Percentiles rank a stretch among this genome's conserved stretches.
These are phyloP conservation scores for Porphyrellus cyaneotinctus DNA, from an alignment of 768 basidiomycete genomes.

Conservation along the genomic window DNA sequence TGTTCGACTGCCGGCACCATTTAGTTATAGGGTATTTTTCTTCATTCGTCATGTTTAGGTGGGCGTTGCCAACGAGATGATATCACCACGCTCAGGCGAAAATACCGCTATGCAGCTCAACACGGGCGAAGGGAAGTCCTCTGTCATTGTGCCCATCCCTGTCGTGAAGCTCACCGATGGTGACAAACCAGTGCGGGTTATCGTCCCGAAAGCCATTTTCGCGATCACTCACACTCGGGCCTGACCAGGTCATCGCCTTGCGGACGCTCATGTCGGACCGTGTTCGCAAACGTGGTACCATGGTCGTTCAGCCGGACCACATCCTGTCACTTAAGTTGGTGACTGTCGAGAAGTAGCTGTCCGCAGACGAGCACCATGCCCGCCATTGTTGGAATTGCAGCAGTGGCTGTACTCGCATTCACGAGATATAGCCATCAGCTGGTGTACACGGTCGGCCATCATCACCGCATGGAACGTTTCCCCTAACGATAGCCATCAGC, in stretches of 20 bases:
- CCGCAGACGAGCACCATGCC: neutral
- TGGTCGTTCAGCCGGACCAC: slow-evolving; percentile 50
- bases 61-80: neutral
- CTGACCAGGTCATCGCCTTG: slow-evolving; percentile 18
- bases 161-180: slow-evolving; percentile 34
- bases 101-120: slow-evolving; percentile 33
- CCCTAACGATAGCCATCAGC: neutral
- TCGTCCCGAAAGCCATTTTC: slow-evolving; percentile 35
- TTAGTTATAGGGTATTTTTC: neutral
- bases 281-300: slow-evolving; percentile 33
- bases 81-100: neutral
- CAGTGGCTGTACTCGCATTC: slow-evolving; percentile 12
- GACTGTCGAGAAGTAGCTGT: slow-evolving; percentile 35
- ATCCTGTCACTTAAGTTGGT: slow-evolving; percentile 46
- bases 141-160: slow-evolving; percentile 43
- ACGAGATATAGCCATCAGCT: neutral
- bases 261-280: slow-evolving; percentile 35
- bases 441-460: neutral
- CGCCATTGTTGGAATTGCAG: slow-evolving; percentile 19
- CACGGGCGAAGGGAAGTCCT: slow-evolving; percentile 39
- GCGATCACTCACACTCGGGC: slow-evolving; percentile 30
- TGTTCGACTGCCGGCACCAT: neutral
- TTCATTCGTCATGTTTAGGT: neutral
- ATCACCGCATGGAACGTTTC: neutral
- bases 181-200: neutral